Evolutionary conservation across 805 yeast genomes (phyloP).

Genomic region (Ogataea methylovora): DNA sequence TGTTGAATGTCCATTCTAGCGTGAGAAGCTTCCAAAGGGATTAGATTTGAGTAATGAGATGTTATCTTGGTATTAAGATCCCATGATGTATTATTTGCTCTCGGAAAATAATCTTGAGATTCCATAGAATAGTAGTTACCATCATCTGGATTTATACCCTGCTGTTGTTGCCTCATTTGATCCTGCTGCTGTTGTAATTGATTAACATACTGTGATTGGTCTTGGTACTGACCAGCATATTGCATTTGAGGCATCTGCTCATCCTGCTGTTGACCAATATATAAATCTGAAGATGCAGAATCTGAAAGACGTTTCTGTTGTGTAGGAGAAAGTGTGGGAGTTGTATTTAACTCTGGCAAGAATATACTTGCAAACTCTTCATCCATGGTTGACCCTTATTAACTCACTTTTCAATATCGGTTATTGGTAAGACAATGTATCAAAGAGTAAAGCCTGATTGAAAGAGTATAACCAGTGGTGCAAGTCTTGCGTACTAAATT

Average conservation of each 20-base stretch:
- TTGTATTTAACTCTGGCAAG: neutral
- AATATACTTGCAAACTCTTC: slow-evolving; percentile 1
- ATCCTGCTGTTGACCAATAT: neutral
- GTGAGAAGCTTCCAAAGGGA: slow-evolving; percentile 1
- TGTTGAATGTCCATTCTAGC: neutral
- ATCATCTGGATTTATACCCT: no score
- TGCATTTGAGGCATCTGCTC: neutral
- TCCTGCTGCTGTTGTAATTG: neutral
- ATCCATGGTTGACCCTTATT: no score
- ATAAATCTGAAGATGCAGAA: neutral
- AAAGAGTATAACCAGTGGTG: no score
- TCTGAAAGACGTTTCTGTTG: neutral
- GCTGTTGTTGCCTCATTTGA: no score
- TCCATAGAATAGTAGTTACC: no score
- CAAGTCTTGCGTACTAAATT: no score
- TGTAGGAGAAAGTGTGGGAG: neutral
- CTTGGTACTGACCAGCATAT: neutral
- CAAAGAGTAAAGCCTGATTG: no score
- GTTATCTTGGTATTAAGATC: neutral
- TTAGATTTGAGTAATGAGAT: slow-evolving; percentile 1
- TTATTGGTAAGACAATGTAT: no score
- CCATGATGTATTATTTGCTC: no score
- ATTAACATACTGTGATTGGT: neutral
- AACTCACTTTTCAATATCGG: no score
- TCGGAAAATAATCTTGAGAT: no score